phyloP scores from a whole-genome alignment of 2,329 filamentous ascomycete genomes.

The Didymella keratinophila region DNA sequence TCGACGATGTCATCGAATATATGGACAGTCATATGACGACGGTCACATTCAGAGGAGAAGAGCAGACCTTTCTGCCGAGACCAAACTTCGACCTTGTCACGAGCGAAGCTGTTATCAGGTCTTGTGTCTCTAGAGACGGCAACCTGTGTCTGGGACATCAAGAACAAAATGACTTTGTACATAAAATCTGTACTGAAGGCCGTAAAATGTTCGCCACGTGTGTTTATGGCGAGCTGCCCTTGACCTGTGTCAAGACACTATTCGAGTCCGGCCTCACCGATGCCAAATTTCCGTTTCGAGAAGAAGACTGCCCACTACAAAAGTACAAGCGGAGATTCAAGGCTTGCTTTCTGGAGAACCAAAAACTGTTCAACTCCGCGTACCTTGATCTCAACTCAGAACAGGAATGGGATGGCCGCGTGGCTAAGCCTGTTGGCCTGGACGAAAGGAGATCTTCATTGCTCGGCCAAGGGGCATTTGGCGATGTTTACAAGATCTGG shows the following conservation, averaged over 20 bases:
- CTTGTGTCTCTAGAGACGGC: background rate
- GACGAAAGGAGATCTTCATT: constrained; percentile 1
- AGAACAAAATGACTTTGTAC: background rate
- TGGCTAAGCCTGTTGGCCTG: background rate
- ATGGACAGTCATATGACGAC: background rate
- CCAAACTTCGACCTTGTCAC: background rate
- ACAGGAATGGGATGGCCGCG: background rate
- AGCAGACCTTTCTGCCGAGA: background rate
- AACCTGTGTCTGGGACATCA: background rate
- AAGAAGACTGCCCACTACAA: background rate
- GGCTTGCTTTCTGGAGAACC: background rate
- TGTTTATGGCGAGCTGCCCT: background rate
- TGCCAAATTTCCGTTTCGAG: background rate
- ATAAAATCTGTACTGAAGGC: background rate
- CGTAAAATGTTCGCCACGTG: constrained; percentile 10
- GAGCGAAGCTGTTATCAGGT: background rate
- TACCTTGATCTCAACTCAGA: background rate
- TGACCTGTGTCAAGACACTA: background rate
- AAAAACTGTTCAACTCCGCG: background rate
- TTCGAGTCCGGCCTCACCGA: background rate
- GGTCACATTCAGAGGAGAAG: constrained; percentile 1
- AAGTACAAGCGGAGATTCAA: background rate
- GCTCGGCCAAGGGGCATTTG: constrained; percentile 11
- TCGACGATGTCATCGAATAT: background rate
- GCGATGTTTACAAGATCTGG: background rate